These are phyloP conservation scores for Claviceps purpurea DNA, from an alignment of 2,329 filamentous ascomycete species.

Conservation along the genomic window DNA sequence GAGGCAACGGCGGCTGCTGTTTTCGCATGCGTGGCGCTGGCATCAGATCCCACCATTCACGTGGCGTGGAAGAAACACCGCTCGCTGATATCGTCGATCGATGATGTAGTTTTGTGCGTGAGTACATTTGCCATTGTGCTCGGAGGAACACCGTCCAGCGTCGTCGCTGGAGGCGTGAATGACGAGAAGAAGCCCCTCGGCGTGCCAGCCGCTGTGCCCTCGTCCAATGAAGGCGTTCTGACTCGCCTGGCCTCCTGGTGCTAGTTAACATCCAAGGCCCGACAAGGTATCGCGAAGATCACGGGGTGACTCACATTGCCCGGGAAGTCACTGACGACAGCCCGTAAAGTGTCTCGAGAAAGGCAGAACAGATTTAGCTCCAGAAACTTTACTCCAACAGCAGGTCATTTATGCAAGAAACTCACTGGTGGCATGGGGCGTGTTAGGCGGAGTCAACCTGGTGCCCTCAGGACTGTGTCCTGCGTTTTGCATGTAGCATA, in stretches of 20 bases:
- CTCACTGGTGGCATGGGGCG: constrained; percentile 1
- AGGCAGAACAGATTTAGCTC: neutral
- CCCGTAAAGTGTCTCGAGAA: constrained; percentile 4
- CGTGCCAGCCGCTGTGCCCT: constrained; percentile 22
- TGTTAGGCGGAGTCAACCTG: neutral
- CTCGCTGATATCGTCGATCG: constrained; percentile 9
- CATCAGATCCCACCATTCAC: constrained; percentile 24
- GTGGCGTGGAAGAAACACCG: constrained; percentile 12
- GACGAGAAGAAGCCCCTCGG: constrained; percentile 31
- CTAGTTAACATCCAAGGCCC: neutral
- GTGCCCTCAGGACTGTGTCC: constrained; percentile 1
- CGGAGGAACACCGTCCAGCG: neutral
- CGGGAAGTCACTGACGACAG: constrained; percentile 17
- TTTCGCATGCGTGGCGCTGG: constrained; percentile 12
- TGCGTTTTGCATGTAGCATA: constrained; percentile 23
- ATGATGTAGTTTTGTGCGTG: constrained; percentile 7
- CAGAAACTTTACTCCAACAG: neutral
- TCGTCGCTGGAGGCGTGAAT: constrained; percentile 17
- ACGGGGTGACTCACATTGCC: constrained; percentile 17
- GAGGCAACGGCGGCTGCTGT: constrained; percentile 1
- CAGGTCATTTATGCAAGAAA: neutral
- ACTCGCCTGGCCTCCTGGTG: constrained; percentile 35
- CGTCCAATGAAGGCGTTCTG: constrained; percentile 30
- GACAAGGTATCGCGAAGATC: neutral
- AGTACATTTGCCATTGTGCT: neutral